Base-by-base conservation (phyloP, 345 rosid species). In the Rubroshorea leprosula region DNA sequence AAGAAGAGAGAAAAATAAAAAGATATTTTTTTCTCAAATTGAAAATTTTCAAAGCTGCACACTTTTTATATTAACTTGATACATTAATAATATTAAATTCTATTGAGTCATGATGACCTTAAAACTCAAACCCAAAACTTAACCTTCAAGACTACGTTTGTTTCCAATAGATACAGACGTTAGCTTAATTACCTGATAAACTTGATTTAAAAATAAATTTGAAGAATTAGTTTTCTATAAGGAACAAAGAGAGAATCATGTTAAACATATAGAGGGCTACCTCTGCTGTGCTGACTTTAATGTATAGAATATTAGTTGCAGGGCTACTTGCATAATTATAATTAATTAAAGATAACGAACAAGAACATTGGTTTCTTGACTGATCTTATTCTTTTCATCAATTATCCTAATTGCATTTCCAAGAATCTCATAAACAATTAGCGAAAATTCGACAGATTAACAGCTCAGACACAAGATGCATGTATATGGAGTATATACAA, bases 351-450 rank as follows among this genome's bases (percentile, higher is more conserved):
- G 23, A 51, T 49, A 64, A 70, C 69, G 39, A 54, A 56, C 65
- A 70, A 64, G 57, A 65, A 39, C 59, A 23, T 50, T 19, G 49
- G 20, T 67, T 62, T 56, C 61, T 67, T 27, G 38, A 46, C 23
- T 16, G 5, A 10, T 55, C 43, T 68, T 49, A 54, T 46, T 65
- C 35, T 50, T 63, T 44, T 57, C 58, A 57, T 57, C 65, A 31
- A 66, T 53, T 45, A 50, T 48, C 44, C 6, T 49, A 26, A 47
- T 61, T 69, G 39, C 65, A 69, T 69, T 66, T 69, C 68, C 69
- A 61, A 49, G 72, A 72, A 25, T 48, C 31, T 39, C 17, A 20
- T n/a, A 17, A 24, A 58, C 19, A 9, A 51, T 14, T 10, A 14
- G 44, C 2, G 19, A 5, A 38, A 23, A 25, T 24, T 49, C 29